Evolutionary conservation across 495 filamentous ascomycete genomes (phyloP).

Genomic region (Hypoxylon lienhwacheense): DNA sequence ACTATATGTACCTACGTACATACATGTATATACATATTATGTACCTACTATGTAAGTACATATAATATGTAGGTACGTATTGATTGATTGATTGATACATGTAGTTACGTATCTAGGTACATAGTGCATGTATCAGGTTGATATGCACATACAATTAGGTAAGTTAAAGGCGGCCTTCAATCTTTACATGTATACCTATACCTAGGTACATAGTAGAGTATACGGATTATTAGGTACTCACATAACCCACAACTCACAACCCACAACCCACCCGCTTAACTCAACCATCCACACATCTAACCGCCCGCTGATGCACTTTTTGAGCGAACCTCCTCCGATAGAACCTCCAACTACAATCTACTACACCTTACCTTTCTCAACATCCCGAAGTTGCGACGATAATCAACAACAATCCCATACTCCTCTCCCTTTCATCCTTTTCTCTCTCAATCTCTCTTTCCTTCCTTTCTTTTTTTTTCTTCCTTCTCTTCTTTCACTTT

Average conservation of each 20-base stretch:
- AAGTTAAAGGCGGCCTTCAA: too few species aligned
- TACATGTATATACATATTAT: neutral
- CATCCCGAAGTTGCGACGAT: conserved; percentile 10
- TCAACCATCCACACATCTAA: conserved; percentile 24
- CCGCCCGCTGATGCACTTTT: conserved; percentile 27
- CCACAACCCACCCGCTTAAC: conserved; percentile 14
- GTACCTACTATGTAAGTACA: neutral
- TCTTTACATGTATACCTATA: too few species aligned
- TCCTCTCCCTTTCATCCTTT: conserved; percentile 9
- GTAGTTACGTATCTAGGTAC: too few species aligned
- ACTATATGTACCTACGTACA: neutral
- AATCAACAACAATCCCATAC: conserved; percentile 1
- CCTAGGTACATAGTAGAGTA: neutral
- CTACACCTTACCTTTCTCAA: too few species aligned
- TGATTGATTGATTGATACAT: too few species aligned
- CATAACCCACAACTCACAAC: neutral
- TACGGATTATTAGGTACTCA: neutral
- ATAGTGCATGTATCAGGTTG: neutral
- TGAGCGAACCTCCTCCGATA: conserved; percentile 34
- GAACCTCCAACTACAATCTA: conserved; percentile 27
- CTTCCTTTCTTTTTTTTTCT: neutral
- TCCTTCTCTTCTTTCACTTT: too few species aligned
- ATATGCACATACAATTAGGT: too few species aligned
- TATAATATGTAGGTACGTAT: too few species aligned
- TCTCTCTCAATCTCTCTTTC: neutral